These are phyloP conservation scores for Populus tomentosa DNA, from an alignment of 441 rosid species.

Conservation along the genomic window DNA sequence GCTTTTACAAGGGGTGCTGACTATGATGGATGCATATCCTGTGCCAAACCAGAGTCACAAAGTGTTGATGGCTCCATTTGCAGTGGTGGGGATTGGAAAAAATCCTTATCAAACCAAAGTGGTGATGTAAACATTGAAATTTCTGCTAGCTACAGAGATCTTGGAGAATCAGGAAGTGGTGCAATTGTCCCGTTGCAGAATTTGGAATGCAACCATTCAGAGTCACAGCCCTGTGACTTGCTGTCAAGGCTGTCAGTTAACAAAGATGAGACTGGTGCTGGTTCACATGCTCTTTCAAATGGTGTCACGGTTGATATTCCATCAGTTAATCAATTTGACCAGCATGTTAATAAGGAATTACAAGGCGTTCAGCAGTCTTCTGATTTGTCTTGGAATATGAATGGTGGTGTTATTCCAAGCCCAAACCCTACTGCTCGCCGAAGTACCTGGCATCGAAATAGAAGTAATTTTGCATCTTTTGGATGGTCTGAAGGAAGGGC, in stretches of 20 bases:
- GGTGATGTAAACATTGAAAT: constrained; percentile 27
- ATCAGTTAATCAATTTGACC: constrained; percentile 33
- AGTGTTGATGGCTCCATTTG: constrained; percentile 19
- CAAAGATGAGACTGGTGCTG: constrained; percentile 26
- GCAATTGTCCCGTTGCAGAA: constrained; percentile 27
- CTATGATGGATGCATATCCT: constrained; percentile 19
- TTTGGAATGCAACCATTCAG: constrained; percentile 25
- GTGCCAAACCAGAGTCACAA: constrained; percentile 23
- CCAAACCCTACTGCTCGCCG: constrained; percentile 87
- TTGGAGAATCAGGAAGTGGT: constrained; percentile 32
- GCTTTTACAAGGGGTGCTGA: constrained; percentile 18
- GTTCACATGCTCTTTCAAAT: constrained; percentile 32
- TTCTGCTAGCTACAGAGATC: constrained; percentile 23
- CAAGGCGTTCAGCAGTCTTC: constrained; percentile 37
- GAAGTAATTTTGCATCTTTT: constrained; percentile 42
- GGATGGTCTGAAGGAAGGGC: constrained; percentile 77
- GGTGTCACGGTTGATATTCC: constrained; percentile 63
- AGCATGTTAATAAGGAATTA: constrained; percentile 29
- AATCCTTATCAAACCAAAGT: constrained; percentile 18
- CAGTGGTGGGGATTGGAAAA: constrained; percentile 14
- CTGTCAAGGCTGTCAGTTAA: constrained; percentile 30
- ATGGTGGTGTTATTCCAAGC: constrained; percentile 54
- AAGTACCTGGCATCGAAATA: constrained; percentile 71
- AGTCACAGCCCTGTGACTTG: constrained; percentile 25
- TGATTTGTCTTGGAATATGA: constrained; percentile 50